Conservation (phyloP, 805 yeast genomes). For the Suhomyces sp. region DNA sequence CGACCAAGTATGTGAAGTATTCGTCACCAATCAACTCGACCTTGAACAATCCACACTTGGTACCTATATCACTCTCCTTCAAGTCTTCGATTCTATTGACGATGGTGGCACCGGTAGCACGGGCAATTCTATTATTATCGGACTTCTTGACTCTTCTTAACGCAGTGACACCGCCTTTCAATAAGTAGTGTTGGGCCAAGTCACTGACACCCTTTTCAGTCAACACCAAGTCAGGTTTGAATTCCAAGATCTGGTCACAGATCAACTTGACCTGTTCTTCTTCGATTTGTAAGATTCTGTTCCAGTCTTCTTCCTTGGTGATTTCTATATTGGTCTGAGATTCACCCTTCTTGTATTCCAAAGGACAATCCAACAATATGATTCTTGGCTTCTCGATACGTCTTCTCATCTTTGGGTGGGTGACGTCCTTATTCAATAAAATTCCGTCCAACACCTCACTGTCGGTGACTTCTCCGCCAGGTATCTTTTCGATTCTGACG, state of each 20-base stretch:
- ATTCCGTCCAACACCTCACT: constrained; percentile 87
- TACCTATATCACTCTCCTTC: constrained; percentile 87
- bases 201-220: constrained; percentile 99
- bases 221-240: constrained; percentile 90
- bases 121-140: constrained; percentile 93
- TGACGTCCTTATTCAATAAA: constrained; percentile 90
- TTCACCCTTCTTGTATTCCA: constrained; percentile 98
- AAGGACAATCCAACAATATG: constrained; percentile 88
- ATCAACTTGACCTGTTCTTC: constrained; percentile 91
- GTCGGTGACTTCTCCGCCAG: constrained; percentile 96
- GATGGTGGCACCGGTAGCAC: constrained; percentile 97
- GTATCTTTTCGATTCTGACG: constrained; percentile 90
- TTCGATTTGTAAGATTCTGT: constrained; percentile 89
- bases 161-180: constrained; percentile 90
- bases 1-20: constrained; percentile 80
- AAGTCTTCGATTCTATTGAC: constrained; percentile 94
- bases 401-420: constrained; percentile 98
- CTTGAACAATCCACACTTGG: constrained; percentile 83
- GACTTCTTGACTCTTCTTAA: constrained; percentile 93
- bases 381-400: constrained; percentile 84
- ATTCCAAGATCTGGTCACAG: constrained; percentile 79
- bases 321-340: constrained; percentile 97
- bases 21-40: constrained; percentile 97
- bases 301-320: constrained; percentile 95
- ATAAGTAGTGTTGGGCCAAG: constrained; percentile 91